phyloP scores from a whole-genome alignment of 352 stramenopile genomes.

The Saprolegnia parasitica region DNA sequence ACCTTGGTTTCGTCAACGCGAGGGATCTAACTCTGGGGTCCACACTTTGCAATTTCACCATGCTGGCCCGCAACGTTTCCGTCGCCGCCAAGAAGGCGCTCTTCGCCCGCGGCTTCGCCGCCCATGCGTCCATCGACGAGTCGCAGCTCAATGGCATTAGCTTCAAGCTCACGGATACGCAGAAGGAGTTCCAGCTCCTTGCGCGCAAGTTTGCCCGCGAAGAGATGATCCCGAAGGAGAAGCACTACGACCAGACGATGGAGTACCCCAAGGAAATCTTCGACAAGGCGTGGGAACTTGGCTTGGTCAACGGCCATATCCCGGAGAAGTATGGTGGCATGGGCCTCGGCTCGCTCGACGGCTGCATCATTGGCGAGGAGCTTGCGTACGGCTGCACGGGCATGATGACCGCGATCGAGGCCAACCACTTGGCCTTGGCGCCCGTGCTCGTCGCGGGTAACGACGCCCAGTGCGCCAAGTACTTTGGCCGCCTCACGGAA shows the following conservation, averaged over 20 bases:
- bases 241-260: conserved; percentile 76
- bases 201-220: conserved; percentile 86
- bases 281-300: conserved; percentile 84
- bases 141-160: conserved; percentile 24
- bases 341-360: conserved; percentile 72
- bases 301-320: conserved; percentile 84
- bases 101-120: conserved; percentile 21
- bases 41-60: conserved; percentile 20
- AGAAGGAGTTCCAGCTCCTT: conserved; percentile 81
- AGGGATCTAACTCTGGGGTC: not conserved
- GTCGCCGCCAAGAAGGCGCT: conserved; percentile 8
- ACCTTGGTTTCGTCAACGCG: conserved; percentile 25
- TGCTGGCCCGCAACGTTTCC: conserved; percentile 4
- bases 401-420: conserved; percentile 89
- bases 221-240: conserved; percentile 87
- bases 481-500: conserved; percentile 76
- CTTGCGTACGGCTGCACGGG: conserved; percentile 88
- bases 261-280: conserved; percentile 87
- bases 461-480: conserved; percentile 82
- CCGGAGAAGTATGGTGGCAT: conserved; percentile 78
- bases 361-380: conserved; percentile 84
- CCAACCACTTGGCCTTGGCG: conserved; percentile 76
- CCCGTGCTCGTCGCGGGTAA: conserved; percentile 79
- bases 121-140: conserved; percentile 28
- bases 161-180: conserved; percentile 81